Conservation (phyloP, 345 rosid species). For the Acer saccharum region DNA sequence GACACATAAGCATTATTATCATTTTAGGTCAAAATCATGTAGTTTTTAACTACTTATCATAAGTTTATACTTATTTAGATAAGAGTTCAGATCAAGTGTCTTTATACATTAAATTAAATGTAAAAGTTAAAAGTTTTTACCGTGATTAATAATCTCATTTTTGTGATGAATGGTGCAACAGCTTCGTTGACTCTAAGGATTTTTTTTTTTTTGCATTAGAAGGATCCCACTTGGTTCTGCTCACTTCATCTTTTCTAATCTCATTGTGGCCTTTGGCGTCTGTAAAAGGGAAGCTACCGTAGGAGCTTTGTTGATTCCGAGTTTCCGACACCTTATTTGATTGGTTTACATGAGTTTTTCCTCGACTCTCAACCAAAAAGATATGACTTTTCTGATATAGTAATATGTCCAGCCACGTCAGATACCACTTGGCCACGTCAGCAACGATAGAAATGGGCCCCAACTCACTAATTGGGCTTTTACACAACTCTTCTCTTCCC, state of each 20-base stretch:
- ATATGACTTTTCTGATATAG: not conserved
- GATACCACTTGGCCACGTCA: no score
- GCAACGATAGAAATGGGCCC: no score
- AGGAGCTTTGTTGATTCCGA: not conserved
- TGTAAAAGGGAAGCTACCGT: constrained; percentile 15
- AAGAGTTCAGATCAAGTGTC: no score
- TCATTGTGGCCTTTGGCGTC: constrained; percentile 16
- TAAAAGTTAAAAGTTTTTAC: no score
- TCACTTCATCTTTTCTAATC: not conserved
- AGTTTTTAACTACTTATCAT: no score
- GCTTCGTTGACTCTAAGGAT: not conserved
- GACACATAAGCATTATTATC: no score
- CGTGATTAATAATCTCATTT: constrained; percentile 11
- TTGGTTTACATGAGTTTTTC: constrained; percentile 21
- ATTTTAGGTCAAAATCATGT: no score
- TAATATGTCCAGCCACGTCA: no score
- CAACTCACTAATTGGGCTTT: no score
- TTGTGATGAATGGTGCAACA: constrained; percentile 19
- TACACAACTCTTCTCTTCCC: no score
- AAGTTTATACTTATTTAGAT: no score
- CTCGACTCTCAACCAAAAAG: constrained; percentile 19
- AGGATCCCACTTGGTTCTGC: constrained; percentile 8
- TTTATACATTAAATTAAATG: no score
- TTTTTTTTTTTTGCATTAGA: not conserved
- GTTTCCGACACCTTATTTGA: constrained; percentile 14